Evolutionary conservation across 2,329 filamentous ascomycete genomes (phyloP), one percentile per base, ranked within the genome.

Genomic region (Dactylellina drechsleri): DNA sequence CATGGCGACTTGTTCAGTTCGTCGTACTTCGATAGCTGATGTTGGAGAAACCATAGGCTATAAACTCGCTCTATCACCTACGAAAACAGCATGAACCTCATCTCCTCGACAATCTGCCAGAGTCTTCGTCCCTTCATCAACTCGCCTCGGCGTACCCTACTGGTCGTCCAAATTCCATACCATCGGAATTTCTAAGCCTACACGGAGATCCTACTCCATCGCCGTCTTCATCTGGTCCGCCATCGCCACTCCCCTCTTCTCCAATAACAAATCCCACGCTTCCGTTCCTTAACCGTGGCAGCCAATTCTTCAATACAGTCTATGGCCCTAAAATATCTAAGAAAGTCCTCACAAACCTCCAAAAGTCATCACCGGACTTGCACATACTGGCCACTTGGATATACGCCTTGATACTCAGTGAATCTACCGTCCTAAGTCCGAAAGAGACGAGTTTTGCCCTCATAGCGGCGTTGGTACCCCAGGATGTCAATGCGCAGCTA

Each of bases 401-500:
- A 77, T 87, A 87, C 77, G 84, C 83, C 4, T 83, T 85, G 73
- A 78, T 86, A 7, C 79, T 86, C 43, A 85, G 84, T 79, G 85
- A 86, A 76, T 82, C 81, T 8, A 82, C 77, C 23, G 81, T 87
- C 12, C 79, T 86, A n/a, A 83, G 80, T 10, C 78, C 82, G 2
- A 80, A 80, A 12, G 85, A 87, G 78, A 87, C 83, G 2, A 86
- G 85, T 28, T 85, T 84, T 76, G 83, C 85, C n/a, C 79, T 86
- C 59, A 83, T 86, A 49, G 84, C 85, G 2, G 84, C 82, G 3
- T 73, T 87, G 57, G 83, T 87, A 64, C 85, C 85, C 12, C 85
- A 86, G 79, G 84, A 86, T 80, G 85, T 86, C 16, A 86, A 86
- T 70, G 83, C 84, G 4, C 85, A 86, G 76, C 79, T 86, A 54